These are phyloP conservation scores for Cucurbita ficifolia DNA, from an alignment of 306 rosid species.

Conservation along the genomic window DNA sequence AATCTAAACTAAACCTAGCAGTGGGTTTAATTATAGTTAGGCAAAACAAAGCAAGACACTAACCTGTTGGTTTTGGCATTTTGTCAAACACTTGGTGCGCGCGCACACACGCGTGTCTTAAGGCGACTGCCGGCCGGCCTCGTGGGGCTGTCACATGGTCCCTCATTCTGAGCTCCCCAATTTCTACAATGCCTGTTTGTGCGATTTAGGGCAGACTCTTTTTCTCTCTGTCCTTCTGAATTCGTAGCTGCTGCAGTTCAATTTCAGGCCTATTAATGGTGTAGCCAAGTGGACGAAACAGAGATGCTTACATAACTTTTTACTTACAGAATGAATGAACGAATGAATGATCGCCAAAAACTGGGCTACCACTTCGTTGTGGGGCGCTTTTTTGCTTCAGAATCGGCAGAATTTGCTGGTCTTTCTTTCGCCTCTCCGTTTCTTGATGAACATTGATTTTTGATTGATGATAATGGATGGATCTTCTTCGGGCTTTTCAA, in stretches of 20 bases:
- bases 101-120: slow-evolving; percentile 51
- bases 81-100: slow-evolving; percentile 27
- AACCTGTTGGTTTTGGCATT: neutral
- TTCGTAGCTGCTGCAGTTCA: neutral
- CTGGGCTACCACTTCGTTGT: neutral
- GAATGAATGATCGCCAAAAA: neutral
- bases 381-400: neutral
- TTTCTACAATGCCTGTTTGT: neutral
- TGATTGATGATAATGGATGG: neutral
- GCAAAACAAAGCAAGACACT: neutral
- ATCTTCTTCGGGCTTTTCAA: neutral
- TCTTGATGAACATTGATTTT: neutral
- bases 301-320: neutral
- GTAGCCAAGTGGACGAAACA: neutral
- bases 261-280: neutral
- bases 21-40: neutral
- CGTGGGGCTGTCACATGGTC: slow-evolving; percentile 14
- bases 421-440: neutral
- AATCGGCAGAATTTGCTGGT: neutral
- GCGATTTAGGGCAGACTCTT: neutral
- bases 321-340: neutral
- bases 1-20: neutral
- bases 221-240: neutral
- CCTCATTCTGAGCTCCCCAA: neutral
- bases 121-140: slow-evolving; percentile 51